These are phyloP conservation scores for Zangia roseola DNA, from an alignment of 768 basidiomycete species.

Conservation along the genomic window DNA sequence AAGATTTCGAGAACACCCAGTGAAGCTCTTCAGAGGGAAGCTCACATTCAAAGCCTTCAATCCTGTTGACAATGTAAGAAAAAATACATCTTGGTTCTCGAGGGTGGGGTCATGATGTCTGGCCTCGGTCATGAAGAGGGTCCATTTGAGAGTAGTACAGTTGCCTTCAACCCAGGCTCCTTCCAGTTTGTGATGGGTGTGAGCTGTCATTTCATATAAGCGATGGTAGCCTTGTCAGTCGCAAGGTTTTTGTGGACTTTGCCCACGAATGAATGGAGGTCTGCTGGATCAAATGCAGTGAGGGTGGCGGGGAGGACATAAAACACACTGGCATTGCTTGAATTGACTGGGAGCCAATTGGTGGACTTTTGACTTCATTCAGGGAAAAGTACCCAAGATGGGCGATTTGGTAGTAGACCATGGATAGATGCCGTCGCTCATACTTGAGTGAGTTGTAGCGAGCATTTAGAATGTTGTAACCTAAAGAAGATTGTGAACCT, in stretches of 20 bases:
- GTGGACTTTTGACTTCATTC: constrained; percentile 60
- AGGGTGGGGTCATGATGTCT: constrained; percentile 68
- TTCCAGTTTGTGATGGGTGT: constrained; percentile 59
- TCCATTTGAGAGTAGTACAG: constrained; percentile 84
- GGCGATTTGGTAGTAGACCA: constrained; percentile 60
- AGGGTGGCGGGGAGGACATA: constrained; percentile 68
- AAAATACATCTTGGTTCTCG: constrained; percentile 65
- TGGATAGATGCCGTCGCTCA: constrained; percentile 67
- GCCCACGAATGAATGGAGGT: constrained; percentile 48
- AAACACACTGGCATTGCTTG: constrained; percentile 66
- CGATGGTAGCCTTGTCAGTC: constrained; percentile 44
- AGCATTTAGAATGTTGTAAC: constrained; percentile 63
- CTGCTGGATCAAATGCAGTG: constrained; percentile 63
- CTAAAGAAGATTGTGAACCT: constrained; percentile 51
- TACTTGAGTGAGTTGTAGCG: constrained; percentile 72
- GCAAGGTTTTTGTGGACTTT: constrained; percentile 47
- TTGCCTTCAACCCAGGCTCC: constrained; percentile 69
- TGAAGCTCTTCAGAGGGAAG: constrained; percentile 66
- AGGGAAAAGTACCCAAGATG: constrained; percentile 60
- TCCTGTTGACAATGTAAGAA: constrained; percentile 77
- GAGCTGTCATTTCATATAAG: constrained; percentile 61
- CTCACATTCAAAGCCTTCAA: constrained; percentile 72
- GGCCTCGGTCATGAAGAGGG: constrained; percentile 76
- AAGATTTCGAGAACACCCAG: constrained; percentile 71
- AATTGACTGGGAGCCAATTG: constrained; percentile 66